Percentiles rank a stretch among this genome's conserved stretches.
Evolutionary conservation across 1,284 basidiomycete species (phyloP).

Genomic region (Pterulicium gracile): DNA sequence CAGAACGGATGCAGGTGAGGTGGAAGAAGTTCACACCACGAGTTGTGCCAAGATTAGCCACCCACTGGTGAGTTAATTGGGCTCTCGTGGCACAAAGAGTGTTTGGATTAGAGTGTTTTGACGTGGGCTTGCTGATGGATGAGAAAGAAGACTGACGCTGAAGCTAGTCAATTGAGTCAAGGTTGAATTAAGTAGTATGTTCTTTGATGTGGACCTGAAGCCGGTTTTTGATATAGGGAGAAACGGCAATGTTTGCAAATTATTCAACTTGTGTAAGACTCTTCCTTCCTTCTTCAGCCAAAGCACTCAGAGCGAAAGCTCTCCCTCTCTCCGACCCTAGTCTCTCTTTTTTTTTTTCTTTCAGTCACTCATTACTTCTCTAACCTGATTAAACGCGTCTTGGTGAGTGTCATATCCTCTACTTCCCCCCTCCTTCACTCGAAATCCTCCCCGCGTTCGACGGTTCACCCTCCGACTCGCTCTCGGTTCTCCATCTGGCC

Average conservation of each 20-base stretch:
- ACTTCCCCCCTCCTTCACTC: background rate
- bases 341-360: constrained; percentile 17
- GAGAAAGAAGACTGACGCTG: too few relatives aligned
- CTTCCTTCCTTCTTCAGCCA: constrained; percentile 8
- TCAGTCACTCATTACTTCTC: constrained; percentile 18
- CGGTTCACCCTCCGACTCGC: background rate
- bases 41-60: too few relatives aligned
- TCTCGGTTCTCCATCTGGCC: background rate
- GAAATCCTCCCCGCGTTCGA: background rate
- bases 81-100: too few relatives aligned
- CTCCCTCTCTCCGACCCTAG: constrained; percentile 5
- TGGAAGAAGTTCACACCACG: too few relatives aligned
- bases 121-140: too few relatives aligned
- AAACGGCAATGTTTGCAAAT: constrained; percentile 1
- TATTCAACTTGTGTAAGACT: constrained; percentile 8
- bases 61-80: too few relatives aligned
- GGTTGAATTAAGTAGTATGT: too few relatives aligned
- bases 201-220: background rate
- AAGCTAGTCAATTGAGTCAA: too few relatives aligned
- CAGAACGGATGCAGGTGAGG: too few relatives aligned
- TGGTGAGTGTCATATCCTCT: too few relatives aligned
- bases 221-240: background rate
- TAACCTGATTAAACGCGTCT: too few relatives aligned
- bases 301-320: constrained; percentile 6
- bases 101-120: too few relatives aligned